phyloP scores from a whole-genome alignment of 2,329 filamentous ascomycete species.

The Microcyclospora tardicrescens region DNA sequence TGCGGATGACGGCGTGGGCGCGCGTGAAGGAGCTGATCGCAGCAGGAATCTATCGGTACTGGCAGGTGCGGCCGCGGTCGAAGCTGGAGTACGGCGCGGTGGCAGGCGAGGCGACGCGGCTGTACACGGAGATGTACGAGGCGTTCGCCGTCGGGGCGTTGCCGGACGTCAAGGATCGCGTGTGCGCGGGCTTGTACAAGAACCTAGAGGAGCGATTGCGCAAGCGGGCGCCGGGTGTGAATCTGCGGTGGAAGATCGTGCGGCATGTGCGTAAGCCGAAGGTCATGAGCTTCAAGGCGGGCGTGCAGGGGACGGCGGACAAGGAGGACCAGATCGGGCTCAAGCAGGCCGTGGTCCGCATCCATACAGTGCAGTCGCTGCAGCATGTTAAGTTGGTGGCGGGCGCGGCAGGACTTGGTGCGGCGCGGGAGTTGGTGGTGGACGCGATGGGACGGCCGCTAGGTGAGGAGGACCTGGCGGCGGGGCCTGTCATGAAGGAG shows the following conservation, averaged over 20 bases:
- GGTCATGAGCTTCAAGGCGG: conserved; percentile 13
- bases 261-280: conserved; percentile 14
- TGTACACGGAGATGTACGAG: conserved; percentile 36
- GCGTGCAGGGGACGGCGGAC: conserved; percentile 7
- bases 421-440: conserved; percentile 15
- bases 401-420: conserved; percentile 1
- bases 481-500: conserved; percentile 24
- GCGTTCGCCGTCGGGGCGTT: conserved; percentile 32
- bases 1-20: no score
- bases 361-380: conserved; percentile 17
- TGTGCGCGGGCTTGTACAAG: conserved; percentile 12
- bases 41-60: background rate
- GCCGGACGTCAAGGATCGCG: conserved; percentile 7
- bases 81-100: conserved; percentile 17
- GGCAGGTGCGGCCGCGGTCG: conserved; percentile 6
- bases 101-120: conserved; percentile 24
- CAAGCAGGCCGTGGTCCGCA: conserved; percentile 20
- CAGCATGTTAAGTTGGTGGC: conserved; percentile 11
- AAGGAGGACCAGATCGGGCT: conserved; percentile 11
- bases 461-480: conserved; percentile 20
- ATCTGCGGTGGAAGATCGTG: conserved; percentile 19
- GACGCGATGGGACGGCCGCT: background rate
- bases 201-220: conserved; percentile 22
- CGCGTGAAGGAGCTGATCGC: no score
- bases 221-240: conserved; percentile 23